Percentiles rank a stretch among this genome's conserved stretches.
These are phyloP conservation scores for Perilla frutescens DNA, from an alignment of 257 asterid species.

Conservation along the genomic window DNA sequence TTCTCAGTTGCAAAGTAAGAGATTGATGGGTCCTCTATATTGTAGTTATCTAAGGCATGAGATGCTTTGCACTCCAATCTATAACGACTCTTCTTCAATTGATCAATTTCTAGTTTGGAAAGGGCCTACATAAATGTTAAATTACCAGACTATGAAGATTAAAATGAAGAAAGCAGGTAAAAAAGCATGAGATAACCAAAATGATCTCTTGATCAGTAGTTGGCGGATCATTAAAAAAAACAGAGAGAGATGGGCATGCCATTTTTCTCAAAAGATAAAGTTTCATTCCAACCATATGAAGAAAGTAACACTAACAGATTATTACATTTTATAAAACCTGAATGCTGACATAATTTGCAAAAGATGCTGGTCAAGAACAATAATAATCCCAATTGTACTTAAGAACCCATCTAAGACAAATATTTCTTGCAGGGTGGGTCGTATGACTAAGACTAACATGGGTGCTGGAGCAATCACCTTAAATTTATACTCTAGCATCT, in stretches of 20 bases:
- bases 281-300: not conserved
- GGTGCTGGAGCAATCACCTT: not conserved
- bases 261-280: slow-evolving; percentile 21
- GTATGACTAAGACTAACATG: not conserved
- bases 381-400: not conserved
- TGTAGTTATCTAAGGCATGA: slow-evolving; percentile 29
- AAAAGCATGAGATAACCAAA: slow-evolving; percentile 23
- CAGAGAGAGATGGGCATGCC: not conserved
- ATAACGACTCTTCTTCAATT: slow-evolving; percentile 40
- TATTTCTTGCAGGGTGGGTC: not conserved
- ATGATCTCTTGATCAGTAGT: not conserved
- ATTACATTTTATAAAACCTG: not conserved
- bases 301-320: not conserved
- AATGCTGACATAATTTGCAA: not conserved
- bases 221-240: not conserved
- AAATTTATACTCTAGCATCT: not conserved
- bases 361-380: slow-evolving; percentile 21
- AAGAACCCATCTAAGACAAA: not conserved
- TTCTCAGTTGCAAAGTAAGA: slow-evolving; percentile 30
- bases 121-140: slow-evolving; percentile 44
- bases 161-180: slow-evolving; percentile 22
- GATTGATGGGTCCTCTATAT: slow-evolving; percentile 29
- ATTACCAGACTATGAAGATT: slow-evolving; percentile 28
- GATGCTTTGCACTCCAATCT: slow-evolving; percentile 38
- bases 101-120: slow-evolving; percentile 50